These are phyloP conservation scores for Linnemannia schmuckeri DNA, from an alignment of 192 early-diverging fungal genomes.

Conservation along the genomic window DNA sequence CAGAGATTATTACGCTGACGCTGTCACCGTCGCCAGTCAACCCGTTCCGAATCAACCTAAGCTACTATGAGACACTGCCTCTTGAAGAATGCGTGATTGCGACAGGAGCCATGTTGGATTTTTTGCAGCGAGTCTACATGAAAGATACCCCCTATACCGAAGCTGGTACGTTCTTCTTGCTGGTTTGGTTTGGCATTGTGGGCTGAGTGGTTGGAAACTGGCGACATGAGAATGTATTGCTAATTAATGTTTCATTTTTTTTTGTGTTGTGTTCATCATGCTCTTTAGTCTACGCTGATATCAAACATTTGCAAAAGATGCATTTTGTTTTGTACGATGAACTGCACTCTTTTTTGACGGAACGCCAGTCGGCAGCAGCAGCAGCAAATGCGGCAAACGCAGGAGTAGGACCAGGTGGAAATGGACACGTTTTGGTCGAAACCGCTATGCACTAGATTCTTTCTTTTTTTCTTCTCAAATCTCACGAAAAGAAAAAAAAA, in stretches of 20 bases:
- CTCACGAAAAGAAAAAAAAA: neutral
- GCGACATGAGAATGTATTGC: neutral
- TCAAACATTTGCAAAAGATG: conserved; percentile 52
- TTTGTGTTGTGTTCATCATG: neutral
- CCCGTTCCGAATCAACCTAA: conserved; percentile 74
- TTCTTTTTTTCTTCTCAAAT: neutral
- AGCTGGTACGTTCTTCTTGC: conserved; percentile 42
- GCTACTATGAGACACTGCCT: conserved; percentile 71
- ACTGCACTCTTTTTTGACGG: conserved; percentile 56
- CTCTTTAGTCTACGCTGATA: conserved; percentile 54
- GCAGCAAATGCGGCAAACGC: neutral
- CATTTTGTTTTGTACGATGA: conserved; percentile 60
- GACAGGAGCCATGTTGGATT: conserved; percentile 77
- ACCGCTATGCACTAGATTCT: conserved; percentile 15
- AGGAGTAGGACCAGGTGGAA: neutral
- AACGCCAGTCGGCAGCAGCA: conserved; percentile 32
- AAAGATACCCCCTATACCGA: conserved; percentile 57
- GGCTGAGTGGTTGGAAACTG: neutral
- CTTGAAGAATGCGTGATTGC: conserved; percentile 74
- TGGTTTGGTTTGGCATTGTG: neutral
- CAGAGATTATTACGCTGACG: conserved; percentile 73
- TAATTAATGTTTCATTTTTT: neutral
- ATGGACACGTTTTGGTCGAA: conserved; percentile 22
- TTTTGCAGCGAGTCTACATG: conserved; percentile 72
- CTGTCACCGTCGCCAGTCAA: conserved; percentile 70